Evolutionary conservation across 176 grass and related monocot genomes (phyloP), one percentile per base, ranked within the genome.

Genomic region (Eragrostis curvula): DNA sequence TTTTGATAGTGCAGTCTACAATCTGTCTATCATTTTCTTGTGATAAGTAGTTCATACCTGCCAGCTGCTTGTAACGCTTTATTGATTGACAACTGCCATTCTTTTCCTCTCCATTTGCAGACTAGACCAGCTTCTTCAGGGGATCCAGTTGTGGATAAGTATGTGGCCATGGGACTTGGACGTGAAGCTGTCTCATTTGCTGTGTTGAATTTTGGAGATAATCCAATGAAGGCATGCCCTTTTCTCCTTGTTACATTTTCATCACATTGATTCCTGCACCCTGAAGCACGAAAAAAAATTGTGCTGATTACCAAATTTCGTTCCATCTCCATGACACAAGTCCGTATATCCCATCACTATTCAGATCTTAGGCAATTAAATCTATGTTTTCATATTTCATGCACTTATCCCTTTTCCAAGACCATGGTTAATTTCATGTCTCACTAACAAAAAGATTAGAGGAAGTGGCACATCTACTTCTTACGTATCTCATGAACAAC

Each of bases 201-300:
- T 9, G 90, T 97, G 60, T 80, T 92, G 36, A 97, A 97, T 85
- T 97, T 89, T 85, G 95, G 95, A 80, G 95, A 97, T 74, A 92
- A 97, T 73, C 85, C 92, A 50, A 23, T 36, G 0, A 94, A 97
- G 92, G 95, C 70, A 92, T 81, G 81, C 18, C 49, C 7, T 47
- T 12, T 73, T 51, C 17, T 47, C 9, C 63, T 76, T 69, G 21
- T 75, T 68, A 43, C 47, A 47, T 3, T 75, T 73, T 28, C 48
- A 16, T 57, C 63, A 53, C 72, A 63, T 73, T 71, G 39, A 10
- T 79, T 66, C 68, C 20, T 49, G 21, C 24, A 36, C 50, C 14
- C 63, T 39, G 23, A 71, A 66, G 58, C 51, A 51, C 23, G 5
- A 77, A 85, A 83, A 83, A 73, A 60, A 5, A 46, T 5, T 15